Base-by-base conservation (phyloP, 768 basidiomycete genomes). In the Clitopilus hobsonii region DNA sequence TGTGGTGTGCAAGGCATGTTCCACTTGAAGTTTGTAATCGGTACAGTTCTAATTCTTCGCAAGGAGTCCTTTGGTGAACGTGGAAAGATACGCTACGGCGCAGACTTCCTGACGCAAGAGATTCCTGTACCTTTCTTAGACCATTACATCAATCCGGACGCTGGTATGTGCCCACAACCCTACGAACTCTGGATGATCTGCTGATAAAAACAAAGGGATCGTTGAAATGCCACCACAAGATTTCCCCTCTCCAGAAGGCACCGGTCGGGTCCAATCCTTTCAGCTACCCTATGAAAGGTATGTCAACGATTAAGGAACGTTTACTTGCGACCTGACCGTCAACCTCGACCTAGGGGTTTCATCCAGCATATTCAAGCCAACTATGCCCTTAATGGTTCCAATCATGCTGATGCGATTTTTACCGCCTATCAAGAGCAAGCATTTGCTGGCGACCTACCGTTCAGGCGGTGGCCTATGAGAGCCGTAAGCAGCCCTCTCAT, bases 401-500 rank as follows among this genome's bases (percentile, higher is more conserved):
- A 64, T 30, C 80, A 82, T 25, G 87, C 85, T 1, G 76, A 91
- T 58, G 36, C 64, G 7, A 79, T 89, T 30, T 89, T 92, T 59
- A 56, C 67, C 49, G 65, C 79, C 22, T 93, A 91, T 67, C 90
- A 93, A 65, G 64, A 71, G 25, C 79, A 90, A 61, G 89, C 88
- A 7, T 65, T 68, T 10, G 61, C 71, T 1, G 85, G 85, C 11
- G 66, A 65, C 22, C 65, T 93, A 36, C 72, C 69, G 27, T 89
- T 93, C 67, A 78, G 85, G 51, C 75, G 90, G 55, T 90, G 85
- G 79, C 89, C 89, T 6, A 64, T 91, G 60, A 75, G 82, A 74
- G 72, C 71, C 56, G 90, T 91, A 61, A 69, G 83, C 55, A 50
- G 54, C 29, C 27, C 25, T 25, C 45, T 49, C 16, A 26, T 45